Base-by-base conservation (phyloP, 2,329 filamentous ascomycete species). In the Penicillium sp. region DNA sequence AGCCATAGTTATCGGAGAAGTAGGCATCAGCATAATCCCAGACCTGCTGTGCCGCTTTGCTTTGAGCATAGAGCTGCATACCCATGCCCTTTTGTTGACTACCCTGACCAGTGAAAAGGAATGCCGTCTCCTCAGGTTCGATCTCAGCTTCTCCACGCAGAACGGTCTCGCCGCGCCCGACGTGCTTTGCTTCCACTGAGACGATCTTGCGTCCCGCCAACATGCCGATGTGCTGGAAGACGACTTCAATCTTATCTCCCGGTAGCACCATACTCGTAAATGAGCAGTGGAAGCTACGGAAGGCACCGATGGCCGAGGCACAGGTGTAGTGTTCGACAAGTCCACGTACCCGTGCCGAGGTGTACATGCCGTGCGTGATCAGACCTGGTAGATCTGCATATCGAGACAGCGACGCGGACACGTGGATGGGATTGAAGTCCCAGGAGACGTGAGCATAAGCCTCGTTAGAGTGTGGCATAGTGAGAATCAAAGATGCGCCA, bases 321-420 rank as follows among this genome's bases (percentile, higher is more conserved):
- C 34, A 37, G 34, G 34, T 37, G 34, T 37, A 37, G 34, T 37
- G 34, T 37, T 37, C 34, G 34, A 37, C 34, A 37, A 37, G 34
- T n/a, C 34, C 34, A 37, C 34, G 34, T 37, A 37, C 34, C 24
- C 92, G 89, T 59, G 93, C 93, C 74, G 92, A 96, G 0, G 92
- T 93, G 81, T 96, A 97, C 93, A 97, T 97, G 74, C 93, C 93
- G 72, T 97, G 93, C 0, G 93, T 97, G 69, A 97, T 97, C 39
- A 93, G 97, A 45, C 93, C 93, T 2, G 91, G 91, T 14, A 97
- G 83, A 73, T 91, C 92, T 70, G 92, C 93, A 69, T 96, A 97
- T 74, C 85, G 90, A n/a, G 93, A 89, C 76, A 97, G 97, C 44
- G 96, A 89, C 49, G 92, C 88, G n/a, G 92, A 96, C 45, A 97